A percentile compares a stretch with the other conserved stretches of the same genome.
phyloP scores from a whole-genome alignment of 139 green algal genomes.

The Astrephomene gubernaculifera region DNA sequence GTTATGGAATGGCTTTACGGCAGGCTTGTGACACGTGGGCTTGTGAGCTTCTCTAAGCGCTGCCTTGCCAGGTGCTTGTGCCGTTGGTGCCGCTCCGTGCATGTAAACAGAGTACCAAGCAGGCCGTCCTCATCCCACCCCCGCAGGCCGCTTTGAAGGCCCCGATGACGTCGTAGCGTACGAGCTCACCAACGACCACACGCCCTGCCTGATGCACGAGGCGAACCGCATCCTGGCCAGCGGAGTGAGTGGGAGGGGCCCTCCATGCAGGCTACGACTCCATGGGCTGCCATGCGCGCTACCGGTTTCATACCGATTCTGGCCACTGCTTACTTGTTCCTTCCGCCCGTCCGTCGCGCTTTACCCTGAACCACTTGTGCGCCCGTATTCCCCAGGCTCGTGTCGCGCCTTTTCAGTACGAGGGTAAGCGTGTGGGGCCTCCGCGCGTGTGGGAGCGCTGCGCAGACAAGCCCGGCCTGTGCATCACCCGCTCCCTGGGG shows the following conservation, averaged over 20 bases:
- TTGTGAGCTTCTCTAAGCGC: too few relatives aligned
- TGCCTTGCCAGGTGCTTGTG: too few relatives aligned
- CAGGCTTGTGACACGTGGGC: too few relatives aligned
- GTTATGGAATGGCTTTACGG: too few relatives aligned
- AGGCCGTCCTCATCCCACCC: not conserved
- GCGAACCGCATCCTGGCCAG: constrained; percentile 53
- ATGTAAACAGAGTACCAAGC: not conserved
- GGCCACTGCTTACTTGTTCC: too few relatives aligned
- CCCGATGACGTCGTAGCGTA: constrained; percentile 44
- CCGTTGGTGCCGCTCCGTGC: too few relatives aligned
- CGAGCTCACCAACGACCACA: constrained; percentile 68
- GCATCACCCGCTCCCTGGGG: constrained; percentile 72
- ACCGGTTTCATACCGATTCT: too few relatives aligned
- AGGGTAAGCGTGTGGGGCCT: constrained; percentile 52
- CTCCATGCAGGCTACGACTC: too few relatives aligned
- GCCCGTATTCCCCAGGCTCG: constrained; percentile 56
- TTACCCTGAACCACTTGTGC: too few relatives aligned
- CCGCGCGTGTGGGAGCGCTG: constrained; percentile 66
- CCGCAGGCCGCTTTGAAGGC: constrained; percentile 47
- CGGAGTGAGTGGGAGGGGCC: constrained; percentile 50
- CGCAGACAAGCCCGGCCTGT: constrained; percentile 45
- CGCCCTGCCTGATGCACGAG: constrained; percentile 56
- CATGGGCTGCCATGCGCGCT: too few relatives aligned
- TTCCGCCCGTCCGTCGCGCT: too few relatives aligned
- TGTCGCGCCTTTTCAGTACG: constrained; percentile 59